Percentiles rank a stretch among this genome's conserved stretches.
Conservation (phyloP, 768 basidiomycete genomes). For the Russula abietina region DNA sequence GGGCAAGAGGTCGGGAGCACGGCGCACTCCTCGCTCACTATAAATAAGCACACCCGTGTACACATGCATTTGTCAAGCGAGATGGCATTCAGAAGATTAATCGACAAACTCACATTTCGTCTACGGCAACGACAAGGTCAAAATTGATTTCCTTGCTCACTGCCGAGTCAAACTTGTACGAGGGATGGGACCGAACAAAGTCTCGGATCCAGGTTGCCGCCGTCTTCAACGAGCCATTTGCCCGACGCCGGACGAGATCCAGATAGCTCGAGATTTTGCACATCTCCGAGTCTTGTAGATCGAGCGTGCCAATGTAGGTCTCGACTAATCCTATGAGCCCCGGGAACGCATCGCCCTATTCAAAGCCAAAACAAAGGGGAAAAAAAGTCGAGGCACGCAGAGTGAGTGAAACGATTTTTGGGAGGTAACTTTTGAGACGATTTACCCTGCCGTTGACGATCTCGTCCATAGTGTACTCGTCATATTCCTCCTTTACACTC, state of each 20-base stretch:
- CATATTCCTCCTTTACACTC: conserved; percentile 76
- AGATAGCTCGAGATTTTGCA: conserved; percentile 69
- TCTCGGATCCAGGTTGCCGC: conserved; percentile 91
- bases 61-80: neutral
- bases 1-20: conserved; percentile 27
- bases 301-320: conserved; percentile 81
- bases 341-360: conserved; percentile 58
- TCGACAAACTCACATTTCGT: conserved; percentile 74
- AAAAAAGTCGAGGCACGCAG: neutral
- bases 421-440: neutral
- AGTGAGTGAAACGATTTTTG: neutral
- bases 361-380: neutral
- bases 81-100: neutral
- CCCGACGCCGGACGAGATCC: conserved; percentile 67
- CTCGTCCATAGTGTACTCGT: conserved; percentile 87
- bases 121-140: conserved; percentile 82
- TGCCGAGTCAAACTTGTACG: conserved; percentile 90
- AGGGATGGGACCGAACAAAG: conserved; percentile 85
- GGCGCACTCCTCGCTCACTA: conserved; percentile 28
- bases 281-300: conserved; percentile 57
- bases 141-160: conserved; percentile 90
- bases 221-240: conserved; percentile 77
- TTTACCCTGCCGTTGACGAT: conserved; percentile 89
- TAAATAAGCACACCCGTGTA: neutral
- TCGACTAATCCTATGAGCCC: conserved; percentile 77